Base-by-base conservation (phyloP, 1,139 yeast genomes). In the Saccharomycopsis hybrid region DNA sequence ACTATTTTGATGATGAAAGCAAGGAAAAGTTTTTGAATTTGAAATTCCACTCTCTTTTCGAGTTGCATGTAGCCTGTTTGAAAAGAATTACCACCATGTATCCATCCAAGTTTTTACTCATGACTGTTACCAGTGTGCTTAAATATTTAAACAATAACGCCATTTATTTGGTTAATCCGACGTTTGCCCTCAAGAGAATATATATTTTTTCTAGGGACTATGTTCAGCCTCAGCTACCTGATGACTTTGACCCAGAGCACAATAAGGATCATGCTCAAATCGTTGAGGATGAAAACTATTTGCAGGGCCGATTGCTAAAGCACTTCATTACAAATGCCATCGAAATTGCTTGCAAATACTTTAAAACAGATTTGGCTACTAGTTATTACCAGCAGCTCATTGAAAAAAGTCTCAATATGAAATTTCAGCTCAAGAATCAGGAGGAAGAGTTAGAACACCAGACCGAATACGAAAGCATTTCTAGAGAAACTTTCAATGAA, bases 31-130 rank as follows among this genome's bases (percentile, higher is more conserved):
- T 70, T 51, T 71, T 72, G 55, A 81, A 79, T 50, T 57, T 87
- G 51, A 78, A 82, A 64, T 69, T 85, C 54, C 85, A 84, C 63
- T 70, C 80, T 40, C 59, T 85, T 9, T 69, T 80, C 51, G 94
- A 86, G 64, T 70, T 85, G 51, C 65, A 84, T 53, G 71, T 69
- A 37, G 69, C 76, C 46, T 74, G 79, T 43, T 62, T 83, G 59
- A 59, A 56, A 54, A 68, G 78, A 50, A 80, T 84, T 55, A 68
- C 73, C 41, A 84, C 95, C 0, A 63, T 74, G 44, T 81, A 82
- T 59, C 96, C 96, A 9, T 84, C 95, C 1, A 74, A 85, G 54
- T 86, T 86, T 60, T 67, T 90, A 49, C 74, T 83, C 1, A 82
- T 85, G 76, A 76, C 80, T 1, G 69, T 81, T 0, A 64, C 82